Evolutionary conservation across 169 alveolate genomes (phyloP).

Genomic region (Plasmodium vinckei): DNA sequence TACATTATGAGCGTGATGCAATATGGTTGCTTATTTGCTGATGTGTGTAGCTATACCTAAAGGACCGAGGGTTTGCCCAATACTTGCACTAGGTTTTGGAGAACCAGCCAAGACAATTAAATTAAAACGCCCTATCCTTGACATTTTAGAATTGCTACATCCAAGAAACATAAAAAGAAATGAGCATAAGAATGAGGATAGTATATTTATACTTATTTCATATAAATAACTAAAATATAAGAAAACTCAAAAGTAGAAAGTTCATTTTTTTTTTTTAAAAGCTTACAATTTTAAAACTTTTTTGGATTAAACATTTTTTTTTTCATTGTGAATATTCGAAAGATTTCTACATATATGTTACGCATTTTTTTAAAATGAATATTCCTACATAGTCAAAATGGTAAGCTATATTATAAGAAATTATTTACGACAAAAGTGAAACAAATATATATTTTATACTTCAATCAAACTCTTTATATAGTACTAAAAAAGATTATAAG

Average conservation of each 20-base stretch:
- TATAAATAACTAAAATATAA: neutral
- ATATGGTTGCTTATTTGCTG: neutral
- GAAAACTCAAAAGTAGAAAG: too few species aligned
- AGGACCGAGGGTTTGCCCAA: slow-evolving; percentile 94
- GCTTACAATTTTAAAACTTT: neutral
- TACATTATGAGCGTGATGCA: neutral
- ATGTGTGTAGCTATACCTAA: slow-evolving; percentile 80
- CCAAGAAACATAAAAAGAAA: neutral
- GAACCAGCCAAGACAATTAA: slow-evolving; percentile 90
- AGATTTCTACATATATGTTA: too few species aligned
- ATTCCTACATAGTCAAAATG: too few species aligned
- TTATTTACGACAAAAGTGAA: too few species aligned
- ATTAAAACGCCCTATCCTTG: slow-evolving; percentile 78
- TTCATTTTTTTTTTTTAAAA: neutral
- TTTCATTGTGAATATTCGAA: neutral
- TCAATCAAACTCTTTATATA: too few species aligned
- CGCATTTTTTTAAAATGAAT: too few species aligned
- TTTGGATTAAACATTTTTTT: neutral
- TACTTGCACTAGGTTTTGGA: slow-evolving; percentile 94
- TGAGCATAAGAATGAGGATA: neutral
- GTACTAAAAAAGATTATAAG: too few species aligned
- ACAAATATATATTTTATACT: too few species aligned
- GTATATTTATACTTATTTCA: too few species aligned
- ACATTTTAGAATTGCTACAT: slow-evolving; percentile 29
- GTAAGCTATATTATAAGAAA: too few species aligned